These are phyloP conservation scores for Cercospora janseana DNA, from an alignment of 2,329 filamentous ascomycete species.

Conservation along the genomic window DNA sequence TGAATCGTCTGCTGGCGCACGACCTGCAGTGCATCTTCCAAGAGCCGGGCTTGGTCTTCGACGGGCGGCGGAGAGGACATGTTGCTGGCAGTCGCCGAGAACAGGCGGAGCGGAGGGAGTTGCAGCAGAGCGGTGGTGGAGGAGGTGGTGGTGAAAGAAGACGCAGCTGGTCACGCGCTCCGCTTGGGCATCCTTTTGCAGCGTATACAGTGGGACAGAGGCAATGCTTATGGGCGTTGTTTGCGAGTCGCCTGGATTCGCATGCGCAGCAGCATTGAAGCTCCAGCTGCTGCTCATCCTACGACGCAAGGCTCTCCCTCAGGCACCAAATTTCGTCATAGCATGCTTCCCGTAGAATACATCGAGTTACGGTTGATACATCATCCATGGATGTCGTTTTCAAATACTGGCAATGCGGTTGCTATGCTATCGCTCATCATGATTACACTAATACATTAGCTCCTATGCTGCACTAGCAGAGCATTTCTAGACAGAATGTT, in stretches of 20 bases:
- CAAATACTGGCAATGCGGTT: not conserved
- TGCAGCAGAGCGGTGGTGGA: not conserved
- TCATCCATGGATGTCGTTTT: not conserved
- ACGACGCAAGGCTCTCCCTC: not conserved
- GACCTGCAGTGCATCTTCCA: conserved; percentile 94
- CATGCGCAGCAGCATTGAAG: not conserved
- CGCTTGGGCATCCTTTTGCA: conserved; percentile 5
- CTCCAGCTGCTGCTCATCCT: not conserved
- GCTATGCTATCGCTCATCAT: not conserved
- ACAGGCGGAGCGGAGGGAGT: conserved; percentile 10
- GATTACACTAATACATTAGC: conserved; percentile 12
- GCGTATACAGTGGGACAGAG: not conserved
- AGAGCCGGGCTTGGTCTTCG: conserved; percentile 72
- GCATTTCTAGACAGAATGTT: conserved; percentile 18
- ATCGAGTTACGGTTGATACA: not conserved
- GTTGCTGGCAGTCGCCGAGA: conserved; percentile 19
- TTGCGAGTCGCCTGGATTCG: conserved; percentile 3
- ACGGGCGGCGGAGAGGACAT: conserved; percentile 45
- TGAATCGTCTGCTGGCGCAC: conserved; percentile 95
- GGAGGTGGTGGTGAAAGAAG: not conserved
- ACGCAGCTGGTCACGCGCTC: conserved; percentile 7
- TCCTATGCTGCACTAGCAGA: conserved; percentile 30
- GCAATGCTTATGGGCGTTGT: not conserved
- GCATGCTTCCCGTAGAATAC: not conserved
- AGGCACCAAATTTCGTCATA: conserved; percentile 6